Evolutionary conservation across 805 yeast genomes (phyloP).

Genomic region (Spathaspora passalidarum): DNA sequence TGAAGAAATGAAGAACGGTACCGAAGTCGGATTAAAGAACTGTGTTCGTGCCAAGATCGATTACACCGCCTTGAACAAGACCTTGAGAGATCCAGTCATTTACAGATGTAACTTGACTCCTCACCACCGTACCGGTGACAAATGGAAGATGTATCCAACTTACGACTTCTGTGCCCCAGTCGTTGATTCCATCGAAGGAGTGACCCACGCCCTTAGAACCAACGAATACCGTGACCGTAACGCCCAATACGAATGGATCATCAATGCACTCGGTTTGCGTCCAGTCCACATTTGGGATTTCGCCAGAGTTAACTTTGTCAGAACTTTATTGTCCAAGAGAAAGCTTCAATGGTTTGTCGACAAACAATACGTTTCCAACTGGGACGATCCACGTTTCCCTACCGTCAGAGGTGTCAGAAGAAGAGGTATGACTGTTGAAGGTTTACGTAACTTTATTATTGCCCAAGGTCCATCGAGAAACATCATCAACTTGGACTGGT

Average conservation of each 20-base stretch:
- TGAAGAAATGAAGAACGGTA: conserved; percentile 90
- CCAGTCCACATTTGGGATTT: conserved; percentile 98
- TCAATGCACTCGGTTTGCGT: conserved; percentile 75
- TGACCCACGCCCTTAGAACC: conserved; percentile 96
- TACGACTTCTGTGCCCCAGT: conserved; percentile 98
- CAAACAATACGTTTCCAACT: conserved; percentile 77
- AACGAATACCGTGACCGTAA: conserved; percentile 99
- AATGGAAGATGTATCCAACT: conserved; percentile 97
- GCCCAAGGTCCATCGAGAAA: conserved; percentile 98
- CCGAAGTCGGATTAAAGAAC: conserved; percentile 87
- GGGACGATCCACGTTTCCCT: conserved; percentile 99
- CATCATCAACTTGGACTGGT: conserved; percentile 97
- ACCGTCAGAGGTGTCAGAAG: conserved; percentile 99
- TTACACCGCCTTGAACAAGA: conserved; percentile 85
- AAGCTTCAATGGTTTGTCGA: conserved; percentile 99
- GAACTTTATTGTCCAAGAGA: conserved; percentile 94
- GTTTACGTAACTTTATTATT: conserved; percentile 87
- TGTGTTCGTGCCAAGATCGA: conserved; percentile 97
- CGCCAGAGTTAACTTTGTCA: conserved; percentile 93
- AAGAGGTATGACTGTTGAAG: conserved; percentile 99
- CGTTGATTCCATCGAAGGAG: conserved; percentile 94
- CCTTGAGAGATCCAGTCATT: conserved; percentile 96
- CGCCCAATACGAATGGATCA: conserved; percentile 97
- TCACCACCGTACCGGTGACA: conserved; percentile 91
- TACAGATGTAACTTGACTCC: conserved; percentile 97